Conservation (phyloP, 208 protist species). For the Trichomonas vaginalis region DNA sequence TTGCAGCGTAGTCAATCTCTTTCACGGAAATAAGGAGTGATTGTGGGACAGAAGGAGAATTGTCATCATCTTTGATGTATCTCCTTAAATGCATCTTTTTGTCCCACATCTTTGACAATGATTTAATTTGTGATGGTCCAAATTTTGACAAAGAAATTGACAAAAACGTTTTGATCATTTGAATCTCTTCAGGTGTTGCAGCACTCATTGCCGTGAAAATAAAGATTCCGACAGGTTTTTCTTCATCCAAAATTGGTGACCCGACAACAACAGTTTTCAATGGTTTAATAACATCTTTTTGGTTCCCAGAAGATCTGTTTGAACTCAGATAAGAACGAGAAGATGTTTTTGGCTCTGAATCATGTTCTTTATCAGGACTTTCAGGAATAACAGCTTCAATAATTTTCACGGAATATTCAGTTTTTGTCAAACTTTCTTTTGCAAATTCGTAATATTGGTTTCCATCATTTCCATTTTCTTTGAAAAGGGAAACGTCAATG, state of each 20-base stretch:
- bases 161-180: background rate
- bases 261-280: background rate
- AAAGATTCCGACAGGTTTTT: background rate
- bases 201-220: background rate
- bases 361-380: background rate
- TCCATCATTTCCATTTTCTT: background rate
- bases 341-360: background rate
- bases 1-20: background rate
- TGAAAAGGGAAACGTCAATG: background rate
- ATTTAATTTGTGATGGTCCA: background rate
- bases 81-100: background rate
- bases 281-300: background rate
- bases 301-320: background rate
- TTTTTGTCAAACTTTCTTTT: background rate
- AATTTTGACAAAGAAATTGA: background rate
- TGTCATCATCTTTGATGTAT: background rate
- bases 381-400: background rate
- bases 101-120: background rate
- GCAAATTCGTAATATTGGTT: background rate
- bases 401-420: background rate
- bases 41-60: background rate
- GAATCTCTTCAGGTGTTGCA: background rate
- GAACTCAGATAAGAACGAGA: background rate
- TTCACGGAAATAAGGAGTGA: background rate
- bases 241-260: background rate